These are phyloP conservation scores for Chytridium lagenaria DNA, from an alignment of 371 early-diverging fungal species.

Conservation along the genomic window DNA sequence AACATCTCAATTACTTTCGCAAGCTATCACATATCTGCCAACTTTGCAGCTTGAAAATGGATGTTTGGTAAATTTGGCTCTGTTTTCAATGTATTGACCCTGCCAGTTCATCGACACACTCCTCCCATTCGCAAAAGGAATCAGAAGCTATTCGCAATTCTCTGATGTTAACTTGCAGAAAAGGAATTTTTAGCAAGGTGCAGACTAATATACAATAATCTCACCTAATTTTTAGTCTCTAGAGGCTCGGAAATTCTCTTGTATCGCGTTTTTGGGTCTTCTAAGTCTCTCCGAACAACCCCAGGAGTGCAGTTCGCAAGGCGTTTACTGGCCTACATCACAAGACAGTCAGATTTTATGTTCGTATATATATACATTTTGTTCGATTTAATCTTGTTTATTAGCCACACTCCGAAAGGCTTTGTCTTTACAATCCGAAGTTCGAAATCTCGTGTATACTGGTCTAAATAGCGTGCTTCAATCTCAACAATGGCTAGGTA, in stretches of 20 bases:
- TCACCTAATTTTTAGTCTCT: background rate
- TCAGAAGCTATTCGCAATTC: background rate
- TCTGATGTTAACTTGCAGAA: constrained; percentile 22
- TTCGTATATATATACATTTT: background rate
- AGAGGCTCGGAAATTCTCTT: constrained; percentile 14
- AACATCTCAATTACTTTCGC: background rate
- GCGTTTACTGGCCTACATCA: background rate
- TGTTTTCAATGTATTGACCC: no score
- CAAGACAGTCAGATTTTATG: constrained; percentile 29
- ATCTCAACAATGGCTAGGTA: background rate
- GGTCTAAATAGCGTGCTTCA: background rate
- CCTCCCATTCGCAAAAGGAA: no score
- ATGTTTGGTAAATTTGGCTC: background rate
- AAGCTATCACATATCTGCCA: constrained; percentile 5
- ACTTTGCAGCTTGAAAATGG: background rate
- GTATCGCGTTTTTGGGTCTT: constrained; percentile 15
- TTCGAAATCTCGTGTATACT: background rate
- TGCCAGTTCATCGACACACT: no score
- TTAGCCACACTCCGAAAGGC: background rate
- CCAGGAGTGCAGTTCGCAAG: constrained; percentile 22
- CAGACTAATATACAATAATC: background rate
- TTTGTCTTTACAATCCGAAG: background rate
- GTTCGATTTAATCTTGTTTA: background rate
- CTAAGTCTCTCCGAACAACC: constrained; percentile 23
- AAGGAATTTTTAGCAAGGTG: constrained; percentile 29